phyloP scores from a whole-genome alignment of 768 basidiomycete species.

The Omphalotus guepiniiformis region DNA sequence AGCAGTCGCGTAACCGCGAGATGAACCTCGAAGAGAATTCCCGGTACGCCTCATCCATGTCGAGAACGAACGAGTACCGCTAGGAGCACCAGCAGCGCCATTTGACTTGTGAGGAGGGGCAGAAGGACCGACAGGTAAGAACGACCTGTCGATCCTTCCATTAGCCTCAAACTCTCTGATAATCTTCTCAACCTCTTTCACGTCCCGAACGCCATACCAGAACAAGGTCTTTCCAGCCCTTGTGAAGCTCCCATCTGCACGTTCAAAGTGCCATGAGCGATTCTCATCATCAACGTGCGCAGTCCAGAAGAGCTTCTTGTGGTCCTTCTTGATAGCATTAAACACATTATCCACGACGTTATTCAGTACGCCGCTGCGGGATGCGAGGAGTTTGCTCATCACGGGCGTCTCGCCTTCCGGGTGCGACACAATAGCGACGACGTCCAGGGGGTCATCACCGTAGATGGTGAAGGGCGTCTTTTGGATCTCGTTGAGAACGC shows the following conservation, averaged over 20 bases:
- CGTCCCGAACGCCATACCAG: slow-evolving; percentile 95
- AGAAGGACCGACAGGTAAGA: slow-evolving; percentile 81
- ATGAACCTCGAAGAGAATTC: slow-evolving; percentile 36
- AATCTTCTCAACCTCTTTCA: slow-evolving; percentile 84
- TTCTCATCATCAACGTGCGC: slow-evolving; percentile 94
- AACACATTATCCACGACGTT: slow-evolving; percentile 97
- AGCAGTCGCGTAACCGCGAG: slow-evolving; percentile 79
- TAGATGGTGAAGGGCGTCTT: slow-evolving; percentile 89
- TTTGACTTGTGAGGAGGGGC: slow-evolving; percentile 50
- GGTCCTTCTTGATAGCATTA: slow-evolving; percentile 92
- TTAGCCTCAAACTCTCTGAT: slow-evolving; percentile 73
- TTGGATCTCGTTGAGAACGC: slow-evolving; percentile 78
- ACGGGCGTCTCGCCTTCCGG: slow-evolving; percentile 87
- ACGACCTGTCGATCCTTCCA: slow-evolving; percentile 82
- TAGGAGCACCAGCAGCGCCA: slow-evolving; percentile 12
- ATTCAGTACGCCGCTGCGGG: slow-evolving; percentile 86
- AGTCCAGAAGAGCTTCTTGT: slow-evolving; percentile 96
- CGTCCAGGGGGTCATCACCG: slow-evolving; percentile 97
- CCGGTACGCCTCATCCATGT: slow-evolving; percentile 43
- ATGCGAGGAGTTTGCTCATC: slow-evolving; percentile 88
- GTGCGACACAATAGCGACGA: slow-evolving; percentile 89
- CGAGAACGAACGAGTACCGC: slow-evolving; percentile 46
- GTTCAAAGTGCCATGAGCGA: slow-evolving; percentile 97
- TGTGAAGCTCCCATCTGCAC: slow-evolving; percentile 96
- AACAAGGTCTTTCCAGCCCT: slow-evolving; percentile 90